Conservation (phyloP, 2,329 filamentous ascomycete genomes). For the Tolypocladium nubicola region DNA sequence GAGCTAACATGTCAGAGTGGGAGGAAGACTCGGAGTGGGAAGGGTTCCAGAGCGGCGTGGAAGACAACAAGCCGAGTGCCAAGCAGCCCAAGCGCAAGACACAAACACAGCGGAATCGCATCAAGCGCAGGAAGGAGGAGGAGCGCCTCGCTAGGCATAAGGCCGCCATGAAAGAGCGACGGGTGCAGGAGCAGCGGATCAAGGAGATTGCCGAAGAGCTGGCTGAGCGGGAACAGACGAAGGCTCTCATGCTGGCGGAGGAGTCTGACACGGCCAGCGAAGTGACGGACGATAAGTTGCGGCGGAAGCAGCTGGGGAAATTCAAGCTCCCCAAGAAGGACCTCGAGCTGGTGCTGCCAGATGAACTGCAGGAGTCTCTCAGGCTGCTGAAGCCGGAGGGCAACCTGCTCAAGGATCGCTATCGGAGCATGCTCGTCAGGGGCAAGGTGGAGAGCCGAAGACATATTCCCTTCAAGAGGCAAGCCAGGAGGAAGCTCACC, state of each 20-base stretch:
- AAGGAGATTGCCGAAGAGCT: slow-evolving; percentile 59
- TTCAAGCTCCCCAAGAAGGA: slow-evolving; percentile 65
- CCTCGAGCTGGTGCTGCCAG: slow-evolving; percentile 69
- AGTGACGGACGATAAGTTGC: slow-evolving; percentile 52
- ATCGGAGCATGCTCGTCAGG: slow-evolving; percentile 76
- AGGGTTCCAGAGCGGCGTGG: slow-evolving; percentile 72
- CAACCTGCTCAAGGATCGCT: slow-evolving; percentile 87
- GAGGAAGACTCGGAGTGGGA: slow-evolving; percentile 92
- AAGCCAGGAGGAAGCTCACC: slow-evolving; percentile 68
- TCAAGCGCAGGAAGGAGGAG: slow-evolving; percentile 79
- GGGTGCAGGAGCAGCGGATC: slow-evolving; percentile 60
- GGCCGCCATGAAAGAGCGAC: slow-evolving; percentile 60
- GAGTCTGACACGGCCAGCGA: slow-evolving; percentile 40
- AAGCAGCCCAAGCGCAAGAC: slow-evolving; percentile 83
- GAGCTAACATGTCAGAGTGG: slow-evolving; percentile 55
- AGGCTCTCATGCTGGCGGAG: slow-evolving; percentile 30
- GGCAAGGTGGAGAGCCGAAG: slow-evolving; percentile 82
- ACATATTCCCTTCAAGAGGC: slow-evolving; percentile 70
- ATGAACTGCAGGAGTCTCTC: slow-evolving; percentile 76
- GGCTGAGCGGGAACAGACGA: slow-evolving; percentile 41
- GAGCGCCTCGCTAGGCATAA: slow-evolving; percentile 70
- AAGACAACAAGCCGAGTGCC: slow-evolving; percentile 46
- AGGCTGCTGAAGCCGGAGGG: slow-evolving; percentile 84
- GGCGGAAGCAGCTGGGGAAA: slow-evolving; percentile 65
- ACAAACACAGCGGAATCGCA: slow-evolving; percentile 74